Conservation (phyloP, 805 yeast species). For the Ogataea haglerorum region DNA sequence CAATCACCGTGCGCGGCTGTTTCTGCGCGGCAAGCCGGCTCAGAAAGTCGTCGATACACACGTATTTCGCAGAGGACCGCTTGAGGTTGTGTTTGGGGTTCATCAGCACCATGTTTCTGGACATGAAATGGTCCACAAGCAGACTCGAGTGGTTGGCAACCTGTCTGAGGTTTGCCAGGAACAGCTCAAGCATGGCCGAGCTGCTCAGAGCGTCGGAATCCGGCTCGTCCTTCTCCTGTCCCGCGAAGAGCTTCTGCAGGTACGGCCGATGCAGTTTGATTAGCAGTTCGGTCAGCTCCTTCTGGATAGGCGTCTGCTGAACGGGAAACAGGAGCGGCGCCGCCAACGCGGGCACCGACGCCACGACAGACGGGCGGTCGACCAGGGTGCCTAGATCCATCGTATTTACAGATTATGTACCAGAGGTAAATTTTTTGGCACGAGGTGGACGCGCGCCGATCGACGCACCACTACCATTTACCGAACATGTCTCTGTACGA, state of each 20-base stretch:
- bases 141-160: slow-evolving; percentile 65
- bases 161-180: slow-evolving; percentile 45
- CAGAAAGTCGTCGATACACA: slow-evolving; percentile 48
- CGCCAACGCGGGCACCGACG: not conserved
- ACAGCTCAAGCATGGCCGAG: slow-evolving; percentile 38
- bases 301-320: slow-evolving; percentile 42
- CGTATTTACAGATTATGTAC: slow-evolving; percentile 1
- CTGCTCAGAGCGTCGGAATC: slow-evolving; percentile 19
- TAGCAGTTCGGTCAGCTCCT: slow-evolving; percentile 41
- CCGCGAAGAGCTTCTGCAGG: slow-evolving; percentile 13
- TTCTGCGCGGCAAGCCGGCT: slow-evolving; percentile 32
- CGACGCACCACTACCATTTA: slow-evolving; percentile 3
- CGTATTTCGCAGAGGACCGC: slow-evolving; percentile 57
- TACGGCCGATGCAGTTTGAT: slow-evolving; percentile 39
- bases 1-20: slow-evolving; percentile 32
- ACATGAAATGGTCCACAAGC: slow-evolving; percentile 73
- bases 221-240: slow-evolving; percentile 1
- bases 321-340: slow-evolving; percentile 34
- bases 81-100: slow-evolving; percentile 56
- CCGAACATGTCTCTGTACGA: slow-evolving; percentile 13
- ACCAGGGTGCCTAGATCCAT: slow-evolving; percentile 1
- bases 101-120: slow-evolving; percentile 62
- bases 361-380: not conserved
- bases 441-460: slow-evolving; percentile 4
- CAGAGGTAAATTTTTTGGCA: not conserved